Conservation (phyloP, 129 eudicot genomes). For the Centrapalus pauciflorus region DNA sequence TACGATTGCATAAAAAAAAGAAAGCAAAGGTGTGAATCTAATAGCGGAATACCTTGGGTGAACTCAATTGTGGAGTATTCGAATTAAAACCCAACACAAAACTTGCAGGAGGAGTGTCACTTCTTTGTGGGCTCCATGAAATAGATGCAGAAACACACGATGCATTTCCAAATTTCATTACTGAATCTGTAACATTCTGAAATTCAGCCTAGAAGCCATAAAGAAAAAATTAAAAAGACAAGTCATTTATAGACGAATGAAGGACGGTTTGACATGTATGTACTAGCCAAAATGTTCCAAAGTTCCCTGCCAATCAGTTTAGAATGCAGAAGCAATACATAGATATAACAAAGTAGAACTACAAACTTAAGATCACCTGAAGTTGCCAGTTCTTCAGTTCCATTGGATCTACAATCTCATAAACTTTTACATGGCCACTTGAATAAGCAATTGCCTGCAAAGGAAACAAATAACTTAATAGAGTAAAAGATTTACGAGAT, state of each 20-base stretch:
- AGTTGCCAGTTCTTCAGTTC: constrained; percentile 89
- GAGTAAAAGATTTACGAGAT: not conserved
- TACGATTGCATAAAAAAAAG: not conserved
- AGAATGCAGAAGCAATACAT: not conserved
- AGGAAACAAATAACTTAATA: not conserved
- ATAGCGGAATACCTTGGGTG: constrained; percentile 58
- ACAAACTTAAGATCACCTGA: constrained; percentile 53
- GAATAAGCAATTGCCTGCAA: constrained; percentile 75
- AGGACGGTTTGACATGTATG: too few relatives aligned
- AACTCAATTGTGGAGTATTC: constrained; percentile 57
- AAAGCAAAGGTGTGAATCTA: not conserved
- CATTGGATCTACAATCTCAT: constrained; percentile 72
- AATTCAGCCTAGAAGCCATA: constrained; percentile 67
- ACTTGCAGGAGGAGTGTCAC: constrained; percentile 63
- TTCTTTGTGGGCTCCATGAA: constrained; percentile 82
- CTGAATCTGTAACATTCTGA: constrained; percentile 77
- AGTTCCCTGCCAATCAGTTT: too few relatives aligned
- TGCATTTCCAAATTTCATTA: constrained; percentile 59
- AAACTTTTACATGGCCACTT: constrained; percentile 73
- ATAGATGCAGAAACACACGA: constrained; percentile 74
- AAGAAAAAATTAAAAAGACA: not conserved
- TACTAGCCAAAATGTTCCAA: too few relatives aligned
- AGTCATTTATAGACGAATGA: too few relatives aligned
- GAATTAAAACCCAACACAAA: constrained; percentile 78
- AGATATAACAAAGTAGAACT: constrained; percentile 1